Percentiles rank a stretch among this genome's conserved stretches.
Conservation (phyloP, 805 yeast species). For the Kodamaea sagamina region DNA sequence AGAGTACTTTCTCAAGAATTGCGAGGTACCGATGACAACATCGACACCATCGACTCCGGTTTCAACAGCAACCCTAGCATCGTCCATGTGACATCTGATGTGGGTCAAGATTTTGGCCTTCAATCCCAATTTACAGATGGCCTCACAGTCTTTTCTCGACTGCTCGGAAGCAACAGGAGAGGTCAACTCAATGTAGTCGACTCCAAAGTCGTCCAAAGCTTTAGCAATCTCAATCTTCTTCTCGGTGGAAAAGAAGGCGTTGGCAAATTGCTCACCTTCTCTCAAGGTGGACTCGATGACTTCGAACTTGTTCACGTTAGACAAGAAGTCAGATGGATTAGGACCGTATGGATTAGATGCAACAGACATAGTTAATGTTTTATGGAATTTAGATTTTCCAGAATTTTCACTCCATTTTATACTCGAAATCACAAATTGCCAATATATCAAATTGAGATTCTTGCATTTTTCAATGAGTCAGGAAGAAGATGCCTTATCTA, state of each 20-base stretch:
- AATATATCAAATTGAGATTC: neutral
- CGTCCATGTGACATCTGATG: slow-evolving; percentile 98
- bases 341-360: slow-evolving; percentile 85
- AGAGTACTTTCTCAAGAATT: slow-evolving; percentile 88
- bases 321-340: slow-evolving; percentile 87
- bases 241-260: slow-evolving; percentile 91
- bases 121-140: slow-evolving; percentile 94
- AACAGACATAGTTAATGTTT: slow-evolving; percentile 12
- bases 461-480: too few species aligned
- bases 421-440: neutral
- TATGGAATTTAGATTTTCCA: neutral
- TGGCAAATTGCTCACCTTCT: slow-evolving; percentile 99
- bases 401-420: slow-evolving; percentile 4
- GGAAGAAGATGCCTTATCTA: too few species aligned
- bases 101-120: slow-evolving; percentile 95
- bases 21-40: slow-evolving; percentile 96
- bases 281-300: slow-evolving; percentile 92
- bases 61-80: slow-evolving; percentile 94
- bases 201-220: slow-evolving; percentile 97
- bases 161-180: slow-evolving; percentile 98
- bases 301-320: slow-evolving; percentile 87
- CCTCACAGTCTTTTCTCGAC: slow-evolving; percentile 91
- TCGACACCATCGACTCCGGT: slow-evolving; percentile 99
- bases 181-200: slow-evolving; percentile 94
- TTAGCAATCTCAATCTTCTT: slow-evolving; percentile 96